These are phyloP conservation scores for Dendrobium officinale DNA, from an alignment of 106 monocot species.

Conservation along the genomic window DNA sequence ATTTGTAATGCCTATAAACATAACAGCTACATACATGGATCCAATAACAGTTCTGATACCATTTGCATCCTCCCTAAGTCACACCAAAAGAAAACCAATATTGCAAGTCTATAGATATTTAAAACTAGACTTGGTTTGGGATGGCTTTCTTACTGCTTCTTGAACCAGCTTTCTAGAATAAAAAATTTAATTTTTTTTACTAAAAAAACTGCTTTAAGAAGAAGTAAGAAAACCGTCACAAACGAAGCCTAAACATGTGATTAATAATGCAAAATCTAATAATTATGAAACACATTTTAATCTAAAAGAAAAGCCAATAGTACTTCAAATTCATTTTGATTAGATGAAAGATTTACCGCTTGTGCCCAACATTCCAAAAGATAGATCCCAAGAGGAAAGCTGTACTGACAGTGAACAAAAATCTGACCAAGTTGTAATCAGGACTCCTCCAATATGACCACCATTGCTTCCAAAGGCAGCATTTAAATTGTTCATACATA, in stretches of 20 bases:
- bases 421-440: constrained; percentile 42
- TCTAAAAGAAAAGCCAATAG: not conserved
- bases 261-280: too few relatives aligned
- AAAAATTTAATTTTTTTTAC: too few relatives aligned
- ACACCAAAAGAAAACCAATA: not conserved
- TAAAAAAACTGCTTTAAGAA: too few relatives aligned
- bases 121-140: not conserved
- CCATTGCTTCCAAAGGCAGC: constrained; percentile 60
- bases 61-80: constrained; percentile 41
- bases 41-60: constrained; percentile 52
- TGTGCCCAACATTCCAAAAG: constrained; percentile 57
- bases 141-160: too few relatives aligned
- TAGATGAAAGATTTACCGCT: constrained; percentile 17
- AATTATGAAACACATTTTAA: not conserved
- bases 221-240: too few relatives aligned
- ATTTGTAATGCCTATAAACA: constrained; percentile 58
- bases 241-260: too few relatives aligned
- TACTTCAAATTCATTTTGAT: too few relatives aligned
- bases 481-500: constrained; percentile 20
- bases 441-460: constrained; percentile 64
- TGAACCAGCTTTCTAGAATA: too few relatives aligned
- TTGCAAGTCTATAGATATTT: not conserved
- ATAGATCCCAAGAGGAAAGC: constrained; percentile 54
- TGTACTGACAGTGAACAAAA: constrained; percentile 34
- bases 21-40: constrained; percentile 45